Base-by-base conservation (phyloP, 495 filamentous ascomycete species). In the Neurospora sp. region DNA sequence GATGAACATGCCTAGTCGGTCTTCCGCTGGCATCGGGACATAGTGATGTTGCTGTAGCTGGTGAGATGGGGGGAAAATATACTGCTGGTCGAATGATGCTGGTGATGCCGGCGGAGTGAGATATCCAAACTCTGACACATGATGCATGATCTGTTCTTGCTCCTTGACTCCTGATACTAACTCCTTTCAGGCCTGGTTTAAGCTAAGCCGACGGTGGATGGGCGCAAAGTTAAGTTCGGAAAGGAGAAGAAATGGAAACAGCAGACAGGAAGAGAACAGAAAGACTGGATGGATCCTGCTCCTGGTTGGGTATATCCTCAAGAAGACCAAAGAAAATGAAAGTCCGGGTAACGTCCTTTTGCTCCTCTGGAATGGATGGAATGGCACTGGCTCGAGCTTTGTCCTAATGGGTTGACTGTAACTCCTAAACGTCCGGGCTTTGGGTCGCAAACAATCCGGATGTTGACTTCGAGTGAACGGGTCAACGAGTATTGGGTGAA, bases 1-100 rank as follows among this genome's bases (percentile, higher is more conserved):
- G 74, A 98, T 84, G 74, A 96, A 86, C 72, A 91, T 87, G 82
- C 94, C 94, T 85, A 97, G 82, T 76, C 94, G 91, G 79, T 96
- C 92, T 86, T 97, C 93, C 59, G 94, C 93, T 59, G 83, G 74
- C 71, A 81, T 78, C 20, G 84, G 85, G 42, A 78, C 73, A 76
- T 81, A 86, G 72, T 81, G 81, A 47, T 79, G 76, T 65, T 80
- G 78, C 71, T 80, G 79, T 41, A 78, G 80, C 71, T 82, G 80
- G 73, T 72, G 73, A 77, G 73, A 72, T 76, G 76, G 69, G 73
- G 77, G 75, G 73, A 80, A 75, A 35, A 78, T 76, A 71, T 81
- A 82, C 76, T 82, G 81, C 68, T 83, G 81, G 75, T 83, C 81
- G 80, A 84, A 85, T 38, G 53, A 35, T 65, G 81, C 77, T 75